These are phyloP conservation scores for Tylopilus sp. DNA, from an alignment of 1,284 basidiomycete genomes.

Conservation along the genomic window DNA sequence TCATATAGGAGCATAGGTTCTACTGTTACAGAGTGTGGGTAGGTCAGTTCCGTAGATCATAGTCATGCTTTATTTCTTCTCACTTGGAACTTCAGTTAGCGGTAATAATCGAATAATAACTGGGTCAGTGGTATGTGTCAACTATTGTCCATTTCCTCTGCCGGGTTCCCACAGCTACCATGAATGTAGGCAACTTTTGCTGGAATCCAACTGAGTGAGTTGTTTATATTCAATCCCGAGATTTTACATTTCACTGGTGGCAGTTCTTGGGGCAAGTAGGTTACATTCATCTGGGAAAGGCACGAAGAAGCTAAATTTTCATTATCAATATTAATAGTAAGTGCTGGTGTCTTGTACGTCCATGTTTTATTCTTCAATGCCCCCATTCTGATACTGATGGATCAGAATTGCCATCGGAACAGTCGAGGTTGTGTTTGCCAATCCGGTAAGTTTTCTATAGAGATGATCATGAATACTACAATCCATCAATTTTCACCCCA, in stretches of 20 bases:
- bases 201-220: background rate
- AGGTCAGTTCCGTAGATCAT: background rate
- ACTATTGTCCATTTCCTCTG: background rate
- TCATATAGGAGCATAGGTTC: slow-evolving; percentile 1
- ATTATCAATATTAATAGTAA: background rate
- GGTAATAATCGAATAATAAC: slow-evolving; percentile 1
- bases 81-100: slow-evolving; percentile 1
- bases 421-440: background rate
- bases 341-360: background rate
- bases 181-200: slow-evolving; percentile 1
- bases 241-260: background rate
- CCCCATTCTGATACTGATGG: background rate
- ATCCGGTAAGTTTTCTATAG: background rate
- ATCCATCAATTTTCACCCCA: background rate
- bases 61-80: background rate
- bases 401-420: background rate
- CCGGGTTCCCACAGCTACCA: background rate
- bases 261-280: slow-evolving; percentile 1
- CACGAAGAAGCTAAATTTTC: background rate
- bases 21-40: slow-evolving; percentile 14
- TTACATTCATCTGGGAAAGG: background rate
- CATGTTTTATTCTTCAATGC: background rate
- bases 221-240: background rate
- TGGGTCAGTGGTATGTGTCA: slow-evolving; percentile 4
- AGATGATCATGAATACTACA: too few relatives aligned